These are phyloP conservation scores for Acacia crassicarpa DNA, from an alignment of 306 rosid genomes.

Conservation along the genomic window DNA sequence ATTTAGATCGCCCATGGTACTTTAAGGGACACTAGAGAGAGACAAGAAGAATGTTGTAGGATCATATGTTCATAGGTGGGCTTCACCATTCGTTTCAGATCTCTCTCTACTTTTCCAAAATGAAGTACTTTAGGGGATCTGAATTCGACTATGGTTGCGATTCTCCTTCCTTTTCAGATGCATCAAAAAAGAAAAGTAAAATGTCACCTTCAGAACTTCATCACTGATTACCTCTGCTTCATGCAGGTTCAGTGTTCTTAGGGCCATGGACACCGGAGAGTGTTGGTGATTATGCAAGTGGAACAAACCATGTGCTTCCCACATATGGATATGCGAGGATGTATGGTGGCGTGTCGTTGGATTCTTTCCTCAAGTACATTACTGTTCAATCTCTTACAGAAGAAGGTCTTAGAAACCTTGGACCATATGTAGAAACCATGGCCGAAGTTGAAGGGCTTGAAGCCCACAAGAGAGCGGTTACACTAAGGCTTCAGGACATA, in stretches of 20 bases:
- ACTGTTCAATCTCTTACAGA: constrained; percentile 89
- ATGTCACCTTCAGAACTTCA: neutral
- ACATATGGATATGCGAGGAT: constrained; percentile 96
- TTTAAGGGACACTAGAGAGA: neutral
- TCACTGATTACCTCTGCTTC: constrained; percentile 27
- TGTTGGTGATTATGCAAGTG: constrained; percentile 97
- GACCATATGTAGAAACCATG: constrained; percentile 89
- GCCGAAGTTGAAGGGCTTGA: constrained; percentile 95
- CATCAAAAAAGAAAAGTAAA: neutral
- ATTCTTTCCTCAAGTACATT: constrained; percentile 90
- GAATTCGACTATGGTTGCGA: neutral
- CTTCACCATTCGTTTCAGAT: neutral
- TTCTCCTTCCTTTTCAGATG: neutral
- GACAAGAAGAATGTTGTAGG: neutral
- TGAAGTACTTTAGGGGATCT: neutral
- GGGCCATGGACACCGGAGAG: constrained; percentile 99
- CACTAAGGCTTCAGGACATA: constrained; percentile 85
- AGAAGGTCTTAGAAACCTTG: constrained; percentile 83
- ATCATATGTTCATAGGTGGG: neutral
- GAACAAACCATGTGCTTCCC: constrained; percentile 98
- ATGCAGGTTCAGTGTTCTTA: constrained; percentile 88
- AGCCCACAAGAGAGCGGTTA: constrained; percentile 91
- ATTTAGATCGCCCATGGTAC: neutral
- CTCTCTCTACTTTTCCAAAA: neutral
- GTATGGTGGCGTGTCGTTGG: constrained; percentile 90